These are phyloP conservation scores for Streptanthus diversifolius DNA, from an alignment of 345 rosid species.

Conservation along the genomic window DNA sequence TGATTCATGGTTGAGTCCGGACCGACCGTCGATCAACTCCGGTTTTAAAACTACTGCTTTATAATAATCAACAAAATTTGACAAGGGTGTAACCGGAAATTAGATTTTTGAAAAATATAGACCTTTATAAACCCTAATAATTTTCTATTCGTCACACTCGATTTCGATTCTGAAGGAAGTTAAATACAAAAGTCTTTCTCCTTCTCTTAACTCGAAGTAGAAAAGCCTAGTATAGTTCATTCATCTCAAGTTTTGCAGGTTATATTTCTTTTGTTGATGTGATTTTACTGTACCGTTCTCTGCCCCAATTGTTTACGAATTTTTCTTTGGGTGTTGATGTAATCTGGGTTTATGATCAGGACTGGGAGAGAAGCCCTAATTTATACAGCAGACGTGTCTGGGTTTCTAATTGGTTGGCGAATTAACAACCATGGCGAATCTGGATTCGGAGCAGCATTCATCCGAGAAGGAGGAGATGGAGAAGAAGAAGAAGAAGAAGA, in stretches of 20 bases:
- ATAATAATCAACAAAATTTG: background rate
- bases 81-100: background rate
- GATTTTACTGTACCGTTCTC: background rate
- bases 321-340: background rate
- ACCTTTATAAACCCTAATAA: slow-evolving; percentile 23
- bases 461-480: slow-evolving; percentile 8
- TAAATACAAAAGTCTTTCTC: background rate
- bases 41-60: background rate
- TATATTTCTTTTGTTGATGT: background rate
- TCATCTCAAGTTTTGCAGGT: background rate
- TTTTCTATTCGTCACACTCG: background rate
- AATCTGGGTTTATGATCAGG: background rate
- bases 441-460: slow-evolving; percentile 24
- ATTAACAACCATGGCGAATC: slow-evolving; percentile 23
- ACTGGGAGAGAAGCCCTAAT: background rate
- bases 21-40: background rate
- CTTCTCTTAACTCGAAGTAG: background rate
- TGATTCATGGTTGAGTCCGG: background rate
- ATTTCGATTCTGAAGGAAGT: background rate
- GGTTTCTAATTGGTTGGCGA: background rate
- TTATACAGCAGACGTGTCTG: background rate
- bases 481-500: slow-evolving; percentile 2
- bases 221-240: background rate
- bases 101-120: background rate
- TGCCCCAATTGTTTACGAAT: background rate